Evolutionary conservation across 768 basidiomycete species (phyloP).

Genomic region (Paxillus ammoniavirescens): DNA sequence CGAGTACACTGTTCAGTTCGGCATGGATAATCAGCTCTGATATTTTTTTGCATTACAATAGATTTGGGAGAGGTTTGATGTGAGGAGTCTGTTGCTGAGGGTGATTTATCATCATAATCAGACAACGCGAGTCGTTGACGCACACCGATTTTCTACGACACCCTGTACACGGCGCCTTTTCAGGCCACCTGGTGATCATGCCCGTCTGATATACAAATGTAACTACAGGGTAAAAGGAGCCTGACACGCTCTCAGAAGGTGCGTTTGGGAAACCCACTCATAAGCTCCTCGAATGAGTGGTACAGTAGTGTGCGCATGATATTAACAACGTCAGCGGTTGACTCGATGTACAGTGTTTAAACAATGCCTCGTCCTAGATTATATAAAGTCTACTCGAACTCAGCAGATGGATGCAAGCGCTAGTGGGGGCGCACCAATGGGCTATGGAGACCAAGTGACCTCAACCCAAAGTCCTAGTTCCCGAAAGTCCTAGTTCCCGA

Average conservation of each 20-base stretch:
- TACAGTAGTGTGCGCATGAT: too few relatives aligned
- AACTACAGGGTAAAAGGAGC: not conserved
- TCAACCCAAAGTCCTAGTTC: too few relatives aligned
- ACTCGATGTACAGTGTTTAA: too few relatives aligned
- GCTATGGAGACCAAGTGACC: too few relatives aligned
- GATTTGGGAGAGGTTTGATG: constrained; percentile 28
- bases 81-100: not conserved
- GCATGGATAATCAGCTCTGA: not conserved
- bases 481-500: too few relatives aligned
- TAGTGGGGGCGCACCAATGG: too few relatives aligned
- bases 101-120: not conserved
- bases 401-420: too few relatives aligned
- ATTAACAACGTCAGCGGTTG: too few relatives aligned
- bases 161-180: constrained; percentile 37
- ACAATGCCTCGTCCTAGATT: too few relatives aligned
- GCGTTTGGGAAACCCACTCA: too few relatives aligned
- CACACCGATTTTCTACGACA: constrained; percentile 41
- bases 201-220: not conserved
- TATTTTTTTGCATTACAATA: not conserved
- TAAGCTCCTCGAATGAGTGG: too few relatives aligned
- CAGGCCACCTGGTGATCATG: not conserved
- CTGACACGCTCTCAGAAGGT: constrained; percentile 26
- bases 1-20: not conserved
- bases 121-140: constrained; percentile 37
- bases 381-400: too few relatives aligned